Percentiles rank a stretch among this genome's conserved stretches.
These are phyloP conservation scores for Cryptosporidium bovis DNA, from an alignment of 169 alveolate genomes.

Conservation along the genomic window DNA sequence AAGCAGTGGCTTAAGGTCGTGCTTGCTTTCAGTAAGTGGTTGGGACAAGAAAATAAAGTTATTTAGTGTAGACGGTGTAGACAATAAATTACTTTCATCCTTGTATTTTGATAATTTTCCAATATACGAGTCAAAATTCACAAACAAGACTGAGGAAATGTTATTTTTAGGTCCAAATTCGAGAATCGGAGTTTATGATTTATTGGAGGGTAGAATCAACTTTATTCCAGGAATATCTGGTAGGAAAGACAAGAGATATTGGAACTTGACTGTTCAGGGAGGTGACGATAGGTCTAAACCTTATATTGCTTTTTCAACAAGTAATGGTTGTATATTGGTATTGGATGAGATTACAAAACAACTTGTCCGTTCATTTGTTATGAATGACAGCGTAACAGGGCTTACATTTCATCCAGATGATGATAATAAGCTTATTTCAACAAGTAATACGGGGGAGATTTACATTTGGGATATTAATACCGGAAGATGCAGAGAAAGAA, in stretches of 20 bases:
- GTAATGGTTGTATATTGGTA: constrained; percentile 39
- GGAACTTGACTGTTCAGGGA: constrained; percentile 57
- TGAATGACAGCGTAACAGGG: constrained; percentile 67
- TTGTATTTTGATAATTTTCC: constrained; percentile 64
- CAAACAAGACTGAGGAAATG: constrained; percentile 50
- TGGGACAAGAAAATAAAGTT: constrained; percentile 67
- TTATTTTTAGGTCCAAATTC: constrained; percentile 35
- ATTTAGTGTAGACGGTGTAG: constrained; percentile 56
- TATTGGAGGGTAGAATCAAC: constrained; percentile 39
- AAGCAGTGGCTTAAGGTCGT: constrained; percentile 1
- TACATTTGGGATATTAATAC: constrained; percentile 68
- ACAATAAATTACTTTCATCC: constrained; percentile 45
- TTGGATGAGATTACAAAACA: constrained; percentile 52
- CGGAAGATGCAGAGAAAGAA: constrained; percentile 66
- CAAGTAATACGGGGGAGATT: constrained; percentile 50
- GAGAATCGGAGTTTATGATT: constrained; percentile 63
- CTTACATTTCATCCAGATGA: constrained; percentile 53
- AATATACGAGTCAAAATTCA: constrained; percentile 52
- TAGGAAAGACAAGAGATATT: constrained; percentile 50
- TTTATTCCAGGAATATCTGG: constrained; percentile 73
- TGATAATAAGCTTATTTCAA: constrained; percentile 18
- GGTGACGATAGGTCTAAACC: constrained; percentile 11
- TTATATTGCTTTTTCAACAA: constrained; percentile 44
- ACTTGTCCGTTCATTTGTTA: constrained; percentile 53
- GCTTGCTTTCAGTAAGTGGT: constrained; percentile 66